Conservation (phyloP, 768 basidiomycete species). For the Termitomyces titanicus region DNA sequence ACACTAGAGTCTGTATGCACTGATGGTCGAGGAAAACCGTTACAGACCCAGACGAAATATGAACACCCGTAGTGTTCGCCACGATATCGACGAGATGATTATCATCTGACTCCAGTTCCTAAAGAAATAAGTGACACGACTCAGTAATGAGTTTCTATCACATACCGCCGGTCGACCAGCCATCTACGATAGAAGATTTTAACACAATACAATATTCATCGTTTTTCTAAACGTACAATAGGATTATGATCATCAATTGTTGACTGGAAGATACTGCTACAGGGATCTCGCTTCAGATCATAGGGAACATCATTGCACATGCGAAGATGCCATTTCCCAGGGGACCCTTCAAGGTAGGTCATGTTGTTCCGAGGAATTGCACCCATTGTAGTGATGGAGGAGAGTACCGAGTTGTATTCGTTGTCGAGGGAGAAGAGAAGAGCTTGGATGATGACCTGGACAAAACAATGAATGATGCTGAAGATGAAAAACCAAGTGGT, state of each 20-base stretch:
- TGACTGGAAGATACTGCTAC: constrained; percentile 32
- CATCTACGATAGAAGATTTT: background rate
- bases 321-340: constrained; percentile 25
- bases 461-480: constrained; percentile 46
- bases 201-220: background rate
- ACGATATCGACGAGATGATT: background rate
- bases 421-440: constrained; percentile 44
- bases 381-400: constrained; percentile 32
- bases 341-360: constrained; percentile 30
- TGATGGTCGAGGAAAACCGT: constrained; percentile 26
- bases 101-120: background rate
- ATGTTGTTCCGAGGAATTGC: constrained; percentile 32
- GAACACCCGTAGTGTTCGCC: constrained; percentile 22
- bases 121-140: background rate
- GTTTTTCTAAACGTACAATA: background rate
- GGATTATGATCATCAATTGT: constrained; percentile 9
- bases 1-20: constrained; percentile 43
- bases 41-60: constrained; percentile 16
- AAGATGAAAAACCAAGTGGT: constrained; percentile 50
- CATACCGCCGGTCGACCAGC: background rate
- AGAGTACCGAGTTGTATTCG: constrained; percentile 32
- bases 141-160: background rate
- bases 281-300: constrained; percentile 27
- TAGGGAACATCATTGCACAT: constrained; percentile 47
- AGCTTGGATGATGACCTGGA: constrained; percentile 49